Evolutionary conservation across 768 basidiomycete genomes (phyloP).

Genomic region (Tricholoma matsutake): DNA sequence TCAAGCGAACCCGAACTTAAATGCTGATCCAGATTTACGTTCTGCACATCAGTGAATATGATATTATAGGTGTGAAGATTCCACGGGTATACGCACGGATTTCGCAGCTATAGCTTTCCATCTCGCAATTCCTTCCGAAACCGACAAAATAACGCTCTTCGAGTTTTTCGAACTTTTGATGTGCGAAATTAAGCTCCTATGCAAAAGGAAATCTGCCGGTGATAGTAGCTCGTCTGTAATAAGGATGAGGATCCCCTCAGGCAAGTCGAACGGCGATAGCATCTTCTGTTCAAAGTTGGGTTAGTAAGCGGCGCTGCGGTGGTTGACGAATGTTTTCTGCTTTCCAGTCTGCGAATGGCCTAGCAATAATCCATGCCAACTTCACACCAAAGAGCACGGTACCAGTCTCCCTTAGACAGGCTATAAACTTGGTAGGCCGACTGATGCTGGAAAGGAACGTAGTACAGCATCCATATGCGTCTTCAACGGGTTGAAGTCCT

Average conservation of each 20-base stretch:
- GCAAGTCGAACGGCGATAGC: constrained; percentile 53
- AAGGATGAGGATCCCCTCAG: constrained; percentile 51
- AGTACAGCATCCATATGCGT: no score
- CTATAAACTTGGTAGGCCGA: no score
- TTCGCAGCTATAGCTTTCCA: constrained; percentile 66
- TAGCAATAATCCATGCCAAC: no score
- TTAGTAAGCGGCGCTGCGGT: no score
- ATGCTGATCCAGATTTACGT: constrained; percentile 36
- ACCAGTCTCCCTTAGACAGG: no score
- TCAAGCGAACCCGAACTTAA: constrained; percentile 38
- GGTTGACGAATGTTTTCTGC: no score
- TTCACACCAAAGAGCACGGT: no score
- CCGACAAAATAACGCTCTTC: constrained; percentile 51
- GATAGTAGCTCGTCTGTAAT: constrained; percentile 70
- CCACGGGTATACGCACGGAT: constrained; percentile 44
- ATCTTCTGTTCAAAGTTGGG: no score
- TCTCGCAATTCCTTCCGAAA: constrained; percentile 51
- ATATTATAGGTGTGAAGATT: not conserved
- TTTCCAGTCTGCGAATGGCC: no score
- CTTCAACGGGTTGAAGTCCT: no score
- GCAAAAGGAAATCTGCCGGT: constrained; percentile 72
- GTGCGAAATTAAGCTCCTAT: constrained; percentile 47
- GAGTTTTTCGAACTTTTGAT: constrained; percentile 41
- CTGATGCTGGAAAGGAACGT: no score
- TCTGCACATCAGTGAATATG: constrained; percentile 24